Evolutionary conservation across 495 filamentous ascomycete species (phyloP), one percentile per base, ranked within the genome.

Genomic region (Articulospora tetracladia): DNA sequence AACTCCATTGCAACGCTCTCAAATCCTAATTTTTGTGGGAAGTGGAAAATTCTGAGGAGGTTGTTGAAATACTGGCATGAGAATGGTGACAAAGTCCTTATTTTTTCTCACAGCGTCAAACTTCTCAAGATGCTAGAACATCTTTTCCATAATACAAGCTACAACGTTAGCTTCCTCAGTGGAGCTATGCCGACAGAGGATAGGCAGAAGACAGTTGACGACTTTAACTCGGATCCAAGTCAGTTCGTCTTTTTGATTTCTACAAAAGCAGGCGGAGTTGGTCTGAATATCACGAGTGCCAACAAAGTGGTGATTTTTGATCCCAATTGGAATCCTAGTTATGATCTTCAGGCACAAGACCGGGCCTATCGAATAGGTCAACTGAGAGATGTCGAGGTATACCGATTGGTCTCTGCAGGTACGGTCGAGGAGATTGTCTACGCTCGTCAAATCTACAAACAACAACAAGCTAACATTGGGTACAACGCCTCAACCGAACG

Each of bases 291-390:
- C 70, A 97, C 94, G 2, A 93, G 91, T 0, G 94, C 94, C 12
- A 98, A 98, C 75, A 98, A 98, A 72, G 93, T 98, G 11, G 94
- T 98, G 20, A 90, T 98, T 34, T 88, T 97, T 39, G 94, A 98
- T 69, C 94, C 94, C 0, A 96, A 97, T 68, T 98, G 94, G 94
- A 98, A 98, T 60, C 94, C 94, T 3, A 82, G 89, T 20, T 72
- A 71, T 53, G 62, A 98, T 66, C 81, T 98, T 1, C 94, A 98
- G 73, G 94, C 94, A 0, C 94, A 98, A 73, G 94, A 98, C 68
- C 88, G 94, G 20, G 94, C 95, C 12, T 98, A 98, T 70, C 87
- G 94, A 17, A 98, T 98, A 63, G 94, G 94, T 11, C 94, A 98
- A 73, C 80, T 83, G 0, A 83, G 94, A 3, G 92, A 98, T 66